Base-by-base conservation (phyloP, 2,329 filamentous ascomycete genomes). In the Sporothrix schenckii region DNA sequence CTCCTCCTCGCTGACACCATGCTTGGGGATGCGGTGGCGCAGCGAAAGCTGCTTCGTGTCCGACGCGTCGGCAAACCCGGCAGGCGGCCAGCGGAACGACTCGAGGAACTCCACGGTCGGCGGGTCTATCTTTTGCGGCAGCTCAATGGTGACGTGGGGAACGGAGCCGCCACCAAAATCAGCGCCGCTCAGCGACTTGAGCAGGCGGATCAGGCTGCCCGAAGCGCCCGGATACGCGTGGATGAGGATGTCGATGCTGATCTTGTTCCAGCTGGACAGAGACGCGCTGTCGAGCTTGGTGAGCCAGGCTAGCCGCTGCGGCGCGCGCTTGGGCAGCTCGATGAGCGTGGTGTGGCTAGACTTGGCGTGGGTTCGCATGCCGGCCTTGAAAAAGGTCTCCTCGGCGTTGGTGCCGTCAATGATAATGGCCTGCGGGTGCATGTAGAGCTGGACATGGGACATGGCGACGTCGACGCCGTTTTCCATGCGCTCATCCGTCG, bases 121-220 rank as follows among this genome's bases (percentile, higher is more conserved):
- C 3, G 83, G 78, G 74, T 97, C 92, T 21, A 94, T 81, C 41
- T 87, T 81, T 39, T 87, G 82, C 0, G 94, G 93, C 9, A 99
- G 83, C 77, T 98, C 94, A 66, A 98, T 88, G 2, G 91, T 97
- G 61, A 99, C 82, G 72, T 91, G 89, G 3, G 94, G 94, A 1
- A 86, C 81, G 1, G 85, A 82, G 54, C 91, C 83, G 0, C 90
- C 89, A 61, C 88, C 85, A 77, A 93, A 94, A 77, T 97, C 93
- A 5, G 92, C 92, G 9, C 83, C 81, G 72, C 86, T 83, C 34
- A 99, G 84, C 4, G 93, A 97, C 72, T 87, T 86, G 4, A 99
- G 85, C 44, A 97, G 84, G 69, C 92, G 86, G 66, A 92, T 87
- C 41, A 97, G 78, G 66, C 90, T 91, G 13, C 92, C 93, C 2